phyloP scores from a whole-genome alignment of 2,329 filamentous ascomycete genomes.

The Diaporthe citrichinensis region DNA sequence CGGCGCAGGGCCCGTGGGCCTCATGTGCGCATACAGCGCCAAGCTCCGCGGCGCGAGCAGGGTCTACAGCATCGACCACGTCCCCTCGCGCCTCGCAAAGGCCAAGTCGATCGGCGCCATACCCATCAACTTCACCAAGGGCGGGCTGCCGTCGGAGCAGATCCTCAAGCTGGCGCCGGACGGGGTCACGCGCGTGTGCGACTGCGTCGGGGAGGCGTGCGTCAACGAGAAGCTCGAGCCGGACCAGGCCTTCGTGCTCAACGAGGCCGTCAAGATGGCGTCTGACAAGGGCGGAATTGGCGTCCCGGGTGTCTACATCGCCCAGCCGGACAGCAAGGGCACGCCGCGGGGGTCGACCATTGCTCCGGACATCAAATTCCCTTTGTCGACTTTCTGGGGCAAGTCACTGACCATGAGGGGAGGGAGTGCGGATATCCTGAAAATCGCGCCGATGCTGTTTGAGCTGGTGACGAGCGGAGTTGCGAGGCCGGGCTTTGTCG shows the following conservation, averaged over 20 bases:
- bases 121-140: conserved; percentile 45
- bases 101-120: conserved; percentile 45
- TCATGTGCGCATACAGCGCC: conserved; percentile 47
- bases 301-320: conserved; percentile 44
- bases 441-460: conserved; percentile 43
- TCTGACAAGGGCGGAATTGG: conserved; percentile 45
- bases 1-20: conserved; percentile 47
- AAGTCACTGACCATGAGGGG: conserved; percentile 41
- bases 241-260: conserved; percentile 43
- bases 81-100: conserved; percentile 44
- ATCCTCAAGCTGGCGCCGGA: conserved; percentile 43
- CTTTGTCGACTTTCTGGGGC: conserved; percentile 43
- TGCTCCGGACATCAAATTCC: conserved; percentile 40
- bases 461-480: conserved; percentile 46
- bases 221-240: conserved; percentile 43
- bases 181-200: conserved; percentile 44
- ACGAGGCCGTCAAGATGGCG: conserved; percentile 43
- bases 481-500: conserved; percentile 49
- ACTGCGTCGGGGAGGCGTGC: conserved; percentile 44
- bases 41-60: conserved; percentile 45
- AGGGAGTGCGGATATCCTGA: conserved; percentile 38
- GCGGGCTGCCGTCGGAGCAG: conserved; percentile 42
- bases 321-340: conserved; percentile 37
- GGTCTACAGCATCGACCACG: conserved; percentile 46
- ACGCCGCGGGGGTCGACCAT: conserved; percentile 41